These are phyloP conservation scores for Saccharomycodes ludwigii DNA, from an alignment of 805 yeast species.

Conservation along the genomic window DNA sequence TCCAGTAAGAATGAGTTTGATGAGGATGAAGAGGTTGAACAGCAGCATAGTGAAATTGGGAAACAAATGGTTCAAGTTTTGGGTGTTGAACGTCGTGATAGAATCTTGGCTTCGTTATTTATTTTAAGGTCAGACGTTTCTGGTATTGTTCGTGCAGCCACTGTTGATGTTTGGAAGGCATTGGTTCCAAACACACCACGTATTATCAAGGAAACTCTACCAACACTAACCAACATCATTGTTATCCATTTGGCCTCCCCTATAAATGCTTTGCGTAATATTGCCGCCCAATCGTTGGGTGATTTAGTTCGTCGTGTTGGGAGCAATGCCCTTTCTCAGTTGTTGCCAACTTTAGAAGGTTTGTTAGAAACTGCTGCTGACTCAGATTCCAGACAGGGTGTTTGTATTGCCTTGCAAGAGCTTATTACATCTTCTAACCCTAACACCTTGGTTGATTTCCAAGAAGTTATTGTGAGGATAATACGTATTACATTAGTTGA, in stretches of 20 bases:
- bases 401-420: conserved; percentile 85
- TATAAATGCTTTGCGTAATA: conserved; percentile 65
- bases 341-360: conserved; percentile 73
- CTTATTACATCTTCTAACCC: conserved; percentile 61
- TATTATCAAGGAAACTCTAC: conserved; percentile 83
- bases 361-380: conserved; percentile 47
- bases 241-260: conserved; percentile 75
- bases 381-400: conserved; percentile 88
- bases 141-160: conserved; percentile 75
- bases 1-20: conserved; percentile 61
- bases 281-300: conserved; percentile 89
- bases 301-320: conserved; percentile 93
- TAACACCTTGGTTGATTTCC: conserved; percentile 51
- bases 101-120: conserved; percentile 73
- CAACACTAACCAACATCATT: conserved; percentile 67
- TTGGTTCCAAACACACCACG: conserved; percentile 92
- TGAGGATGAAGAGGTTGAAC: conserved; percentile 46
- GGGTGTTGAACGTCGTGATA: conserved; percentile 82
- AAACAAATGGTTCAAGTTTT: conserved; percentile 61
- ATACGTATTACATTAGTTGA: conserved; percentile 75
- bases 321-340: conserved; percentile 66
- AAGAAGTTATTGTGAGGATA: conserved; percentile 57
- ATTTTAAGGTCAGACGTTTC: conserved; percentile 89
- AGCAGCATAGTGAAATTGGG: conserved; percentile 39
- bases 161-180: conserved; percentile 94